Conservation (phyloP, 2,329 filamentous ascomycete species). For the Emergomyces orientalis region DNA sequence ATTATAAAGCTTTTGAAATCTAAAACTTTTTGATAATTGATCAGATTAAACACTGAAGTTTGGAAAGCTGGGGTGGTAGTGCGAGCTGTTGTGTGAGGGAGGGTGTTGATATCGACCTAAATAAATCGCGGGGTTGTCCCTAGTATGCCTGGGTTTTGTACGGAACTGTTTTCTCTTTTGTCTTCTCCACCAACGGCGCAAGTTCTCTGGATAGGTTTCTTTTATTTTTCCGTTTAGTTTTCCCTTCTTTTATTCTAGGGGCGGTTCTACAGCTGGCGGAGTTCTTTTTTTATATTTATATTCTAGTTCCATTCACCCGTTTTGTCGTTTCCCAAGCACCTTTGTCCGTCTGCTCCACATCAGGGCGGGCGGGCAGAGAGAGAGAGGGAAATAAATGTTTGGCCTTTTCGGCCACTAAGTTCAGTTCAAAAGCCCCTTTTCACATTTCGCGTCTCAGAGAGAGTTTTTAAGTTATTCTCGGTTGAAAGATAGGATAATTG, state of each 20-base stretch:
- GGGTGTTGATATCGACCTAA: neutral
- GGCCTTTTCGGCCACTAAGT: neutral
- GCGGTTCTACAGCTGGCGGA: conserved; percentile 10
- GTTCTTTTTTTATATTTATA: conserved; percentile 6
- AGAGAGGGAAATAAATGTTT: neutral
- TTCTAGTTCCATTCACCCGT: neutral
- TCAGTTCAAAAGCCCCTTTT: neutral
- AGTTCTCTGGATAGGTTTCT: neutral
- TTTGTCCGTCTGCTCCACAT: neutral
- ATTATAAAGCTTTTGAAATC: conserved; percentile 36
- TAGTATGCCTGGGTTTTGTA: neutral
- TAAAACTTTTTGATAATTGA: conserved; percentile 18
- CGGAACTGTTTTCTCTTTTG: neutral
- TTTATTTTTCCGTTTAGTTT: neutral
- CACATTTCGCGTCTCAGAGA: neutral
- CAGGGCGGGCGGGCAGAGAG: neutral
- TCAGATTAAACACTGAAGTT: neutral
- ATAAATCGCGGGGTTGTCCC: neutral
- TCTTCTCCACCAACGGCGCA: conserved; percentile 4
- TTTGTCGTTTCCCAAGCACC: neutral
- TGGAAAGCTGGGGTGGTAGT: neutral
- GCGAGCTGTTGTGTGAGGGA: neutral
- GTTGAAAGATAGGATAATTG: neutral
- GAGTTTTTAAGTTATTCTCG: neutral
- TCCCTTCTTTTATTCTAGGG: conserved; percentile 8